Evolutionary conservation across 352 stramenopile species (phyloP).

Genomic region (Globisporangium nodosum): DNA sequence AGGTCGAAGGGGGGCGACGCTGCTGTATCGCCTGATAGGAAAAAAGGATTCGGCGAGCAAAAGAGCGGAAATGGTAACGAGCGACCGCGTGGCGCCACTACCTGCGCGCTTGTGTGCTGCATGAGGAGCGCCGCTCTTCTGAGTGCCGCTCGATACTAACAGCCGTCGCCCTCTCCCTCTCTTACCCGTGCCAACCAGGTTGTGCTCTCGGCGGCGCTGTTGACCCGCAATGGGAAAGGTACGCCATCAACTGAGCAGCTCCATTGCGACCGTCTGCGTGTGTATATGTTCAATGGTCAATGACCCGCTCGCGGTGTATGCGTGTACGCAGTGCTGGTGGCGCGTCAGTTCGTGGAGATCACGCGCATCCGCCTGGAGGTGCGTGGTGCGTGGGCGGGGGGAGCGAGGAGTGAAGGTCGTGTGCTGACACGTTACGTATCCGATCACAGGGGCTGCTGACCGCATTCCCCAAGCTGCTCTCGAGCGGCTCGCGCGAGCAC

Average conservation of each 20-base stretch:
- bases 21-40: background rate
- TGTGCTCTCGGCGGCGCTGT: constrained; percentile 93
- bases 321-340: constrained; percentile 83
- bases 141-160: background rate
- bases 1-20: background rate
- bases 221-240: constrained; percentile 94
- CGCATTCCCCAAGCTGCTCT: constrained; percentile 98
- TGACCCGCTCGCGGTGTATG: background rate
- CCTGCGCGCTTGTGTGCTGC: background rate
- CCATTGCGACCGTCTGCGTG: background rate
- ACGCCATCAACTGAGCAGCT: constrained; percentile 14
- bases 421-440: background rate
- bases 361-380: constrained; percentile 97
- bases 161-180: background rate
- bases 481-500: constrained; percentile 92
- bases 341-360: constrained; percentile 99
- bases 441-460: constrained; percentile 89
- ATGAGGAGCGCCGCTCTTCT: no score
- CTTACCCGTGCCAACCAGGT: constrained; percentile 53
- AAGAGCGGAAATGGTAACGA: constrained; percentile 2
- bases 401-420: background rate
- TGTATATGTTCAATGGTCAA: background rate
- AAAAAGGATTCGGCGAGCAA: constrained; percentile 5
- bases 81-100: constrained; percentile 2
- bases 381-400: background rate